Evolutionary conservation across 1,284 basidiomycete genomes (phyloP).

Genomic region (Polyporus tsugae): DNA sequence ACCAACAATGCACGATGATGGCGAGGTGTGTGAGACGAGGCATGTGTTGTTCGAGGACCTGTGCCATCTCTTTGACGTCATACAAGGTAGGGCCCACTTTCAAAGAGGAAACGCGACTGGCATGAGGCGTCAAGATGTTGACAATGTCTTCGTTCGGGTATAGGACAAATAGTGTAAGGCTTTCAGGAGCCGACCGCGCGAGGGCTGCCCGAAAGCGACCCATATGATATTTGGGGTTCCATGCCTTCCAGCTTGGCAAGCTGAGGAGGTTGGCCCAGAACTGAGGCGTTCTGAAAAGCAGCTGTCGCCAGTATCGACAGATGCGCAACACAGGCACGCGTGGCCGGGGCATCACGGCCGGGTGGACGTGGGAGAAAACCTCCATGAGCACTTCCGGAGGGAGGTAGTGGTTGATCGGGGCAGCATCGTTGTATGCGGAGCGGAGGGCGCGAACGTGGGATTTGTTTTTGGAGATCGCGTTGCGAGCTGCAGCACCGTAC

Average conservation of each 20-base stretch:
- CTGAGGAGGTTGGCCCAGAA: slow-evolving; percentile 12
- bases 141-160: too few species aligned
- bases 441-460: slow-evolving; percentile 5
- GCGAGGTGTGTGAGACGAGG: background rate
- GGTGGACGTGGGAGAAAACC: slow-evolving; percentile 1
- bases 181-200: background rate
- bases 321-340: background rate
- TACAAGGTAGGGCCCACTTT: background rate
- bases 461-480: background rate
- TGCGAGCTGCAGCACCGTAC: background rate
- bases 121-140: background rate
- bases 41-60: background rate
- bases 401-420: slow-evolving; percentile 1
- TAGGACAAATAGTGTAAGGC: background rate
- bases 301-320: background rate
- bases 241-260: background rate
- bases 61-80: too few species aligned
- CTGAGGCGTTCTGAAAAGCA: background rate
- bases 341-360: background rate
- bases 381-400: slow-evolving; percentile 8
- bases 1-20: background rate
- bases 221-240: background rate
- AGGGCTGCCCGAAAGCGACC: background rate
- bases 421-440: slow-evolving; percentile 2
- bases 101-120: background rate